These are phyloP conservation scores for Colletotrichum sp. DNA, from an alignment of 2,329 filamentous ascomycete genomes.

Conservation along the genomic window DNA sequence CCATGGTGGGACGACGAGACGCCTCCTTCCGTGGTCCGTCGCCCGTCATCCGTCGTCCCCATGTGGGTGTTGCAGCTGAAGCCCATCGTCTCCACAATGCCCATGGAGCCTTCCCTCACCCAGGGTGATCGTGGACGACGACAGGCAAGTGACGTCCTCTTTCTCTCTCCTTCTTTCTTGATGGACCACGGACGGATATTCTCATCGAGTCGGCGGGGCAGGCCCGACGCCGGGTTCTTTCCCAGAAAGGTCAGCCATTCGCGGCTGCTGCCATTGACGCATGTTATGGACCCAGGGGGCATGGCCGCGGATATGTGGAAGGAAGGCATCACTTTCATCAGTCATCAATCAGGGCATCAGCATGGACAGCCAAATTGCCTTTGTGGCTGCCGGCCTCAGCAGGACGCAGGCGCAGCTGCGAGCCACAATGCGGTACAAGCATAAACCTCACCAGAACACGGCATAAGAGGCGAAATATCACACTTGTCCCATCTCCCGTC, in stretches of 20 bases:
- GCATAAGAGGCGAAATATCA: background rate
- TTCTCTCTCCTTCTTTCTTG: background rate
- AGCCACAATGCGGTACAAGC: background rate
- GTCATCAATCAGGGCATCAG: background rate
- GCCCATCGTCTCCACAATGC: background rate
- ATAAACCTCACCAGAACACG: background rate
- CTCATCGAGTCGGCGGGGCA: background rate
- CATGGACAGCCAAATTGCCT: background rate
- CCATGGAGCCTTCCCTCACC: background rate
- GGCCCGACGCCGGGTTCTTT: background rate
- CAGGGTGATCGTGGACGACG: background rate
- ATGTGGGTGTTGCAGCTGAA: background rate
- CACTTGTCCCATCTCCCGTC: constrained; percentile 16
- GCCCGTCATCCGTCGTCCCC: background rate
- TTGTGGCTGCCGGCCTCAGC: background rate
- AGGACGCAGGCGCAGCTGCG: background rate
- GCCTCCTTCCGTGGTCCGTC: constrained; percentile 8
- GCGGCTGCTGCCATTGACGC: background rate
- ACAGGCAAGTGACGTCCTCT: background rate
- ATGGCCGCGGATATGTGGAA: background rate
- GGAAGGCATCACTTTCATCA: background rate
- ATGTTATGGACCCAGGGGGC: background rate
- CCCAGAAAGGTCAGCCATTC: background rate
- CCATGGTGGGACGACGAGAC: constrained; percentile 14
- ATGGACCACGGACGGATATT: background rate